Base-by-base conservation (phyloP, 1,284 basidiomycete species). In the Ustilago curta region DNA sequence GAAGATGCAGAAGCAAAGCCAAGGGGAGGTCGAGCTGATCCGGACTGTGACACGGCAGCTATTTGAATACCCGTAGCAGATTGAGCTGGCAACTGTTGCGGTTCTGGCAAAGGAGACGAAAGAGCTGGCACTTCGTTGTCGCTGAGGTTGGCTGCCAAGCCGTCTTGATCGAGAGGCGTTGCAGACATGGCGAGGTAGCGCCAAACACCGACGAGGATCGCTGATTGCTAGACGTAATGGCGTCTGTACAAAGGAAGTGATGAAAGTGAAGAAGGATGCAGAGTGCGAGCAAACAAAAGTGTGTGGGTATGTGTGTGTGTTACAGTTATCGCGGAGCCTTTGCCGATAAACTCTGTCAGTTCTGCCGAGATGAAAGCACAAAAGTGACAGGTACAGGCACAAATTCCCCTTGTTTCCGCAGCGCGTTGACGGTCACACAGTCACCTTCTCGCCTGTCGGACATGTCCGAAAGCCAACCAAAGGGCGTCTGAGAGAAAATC, bases 31-130 rank as follows among this genome's bases (percentile, higher is more conserved):
- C 18, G 56, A 42, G 50, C 25, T 0, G 50, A 23, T 8, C 40
- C 45, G 7, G 56, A n/a, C n/a, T 59, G 59, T 6, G 56, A 55
- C 5, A 49, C 29, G 35, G 35, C 35, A 42, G 35, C 35, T 37
- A 58, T 43, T 8, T 23, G 49, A 14, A 54, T 53, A 18, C 40
- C 44, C 2, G 43, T 6, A 5, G 32, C 29, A 2, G 49, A 49
- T 14, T 54, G 21, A 9, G 54, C 50, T 12, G 52, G 59, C 14
- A 50, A 12, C 6, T 54, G 52, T 29, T 67, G 70, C 4, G 70
- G 56, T 25, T 57, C 70, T 9, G 70, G 70, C 4, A 73, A 49
- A 8, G 70, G 70, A 29, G 70, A 73, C 1, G 64, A 50, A 32
- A 73, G 70, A 1, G 62, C 54, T 16, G 68, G 68, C 16, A 70